A percentile compares a stretch with the other conserved stretches of the same genome.
phyloP scores from a whole-genome alignment of 2,329 filamentous ascomycete genomes.

The Paracamarosporium sp. region DNA sequence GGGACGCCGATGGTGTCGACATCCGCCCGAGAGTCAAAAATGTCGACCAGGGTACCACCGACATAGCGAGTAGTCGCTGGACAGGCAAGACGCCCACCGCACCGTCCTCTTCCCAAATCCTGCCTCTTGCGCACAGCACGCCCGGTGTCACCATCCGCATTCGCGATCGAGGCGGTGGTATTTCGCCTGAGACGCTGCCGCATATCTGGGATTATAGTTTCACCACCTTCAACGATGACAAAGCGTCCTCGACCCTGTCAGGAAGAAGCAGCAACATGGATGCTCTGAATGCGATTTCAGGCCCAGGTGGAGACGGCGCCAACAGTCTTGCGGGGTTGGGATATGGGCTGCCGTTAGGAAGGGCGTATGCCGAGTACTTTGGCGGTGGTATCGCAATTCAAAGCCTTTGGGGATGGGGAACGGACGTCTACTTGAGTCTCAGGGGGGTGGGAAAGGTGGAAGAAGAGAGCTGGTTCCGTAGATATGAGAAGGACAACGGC shows the following conservation, averaged over 20 bases:
- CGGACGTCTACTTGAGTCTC: slow-evolving; percentile 70
- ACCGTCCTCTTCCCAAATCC: slow-evolving; percentile 44
- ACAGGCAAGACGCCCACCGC: slow-evolving; percentile 24
- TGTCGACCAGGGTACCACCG: slow-evolving; percentile 38
- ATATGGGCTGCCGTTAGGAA: slow-evolving; percentile 87
- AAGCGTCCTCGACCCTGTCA: slow-evolving; percentile 54
- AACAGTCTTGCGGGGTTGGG: slow-evolving; percentile 87
- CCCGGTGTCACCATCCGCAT: slow-evolving; percentile 95
- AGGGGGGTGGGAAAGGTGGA: slow-evolving; percentile 62
- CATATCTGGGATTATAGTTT: slow-evolving; percentile 98
- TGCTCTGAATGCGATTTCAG: slow-evolving; percentile 77
- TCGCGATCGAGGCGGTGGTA: slow-evolving; percentile 92
- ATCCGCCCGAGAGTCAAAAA: slow-evolving; percentile 27
- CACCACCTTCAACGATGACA: slow-evolving; percentile 84
- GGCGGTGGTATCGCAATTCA: slow-evolving; percentile 95
- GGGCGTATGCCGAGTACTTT: slow-evolving; percentile 98
- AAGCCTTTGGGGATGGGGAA: slow-evolving; percentile 92
- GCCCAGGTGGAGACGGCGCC: slow-evolving; percentile 73
- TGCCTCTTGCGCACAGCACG: slow-evolving; percentile 57
- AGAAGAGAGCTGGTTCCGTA: slow-evolving; percentile 8
- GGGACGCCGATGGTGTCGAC: slow-evolving; percentile 16
- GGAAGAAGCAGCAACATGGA: slow-evolving; percentile 58
- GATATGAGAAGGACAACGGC: neutral
- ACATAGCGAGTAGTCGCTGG: slow-evolving; percentile 38
- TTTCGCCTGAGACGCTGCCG: slow-evolving; percentile 79